Conservation (phyloP, 768 basidiomycete genomes). For the Podaxis sp. region DNA sequence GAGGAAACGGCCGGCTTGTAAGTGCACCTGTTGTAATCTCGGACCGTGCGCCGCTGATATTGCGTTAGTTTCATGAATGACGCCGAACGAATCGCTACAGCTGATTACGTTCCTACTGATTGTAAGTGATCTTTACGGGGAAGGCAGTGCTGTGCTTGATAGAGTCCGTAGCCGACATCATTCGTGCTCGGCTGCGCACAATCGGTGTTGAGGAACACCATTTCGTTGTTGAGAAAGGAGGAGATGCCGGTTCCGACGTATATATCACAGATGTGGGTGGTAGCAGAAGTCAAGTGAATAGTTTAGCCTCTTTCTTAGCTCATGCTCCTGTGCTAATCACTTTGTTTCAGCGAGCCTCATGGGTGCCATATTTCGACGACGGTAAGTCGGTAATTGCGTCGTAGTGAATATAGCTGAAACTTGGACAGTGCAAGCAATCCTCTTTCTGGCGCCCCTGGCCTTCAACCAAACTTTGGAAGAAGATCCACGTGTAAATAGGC, state of each 20-base stretch:
- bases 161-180: constrained; percentile 54
- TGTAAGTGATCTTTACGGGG: constrained; percentile 36
- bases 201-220: constrained; percentile 74
- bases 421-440: constrained; percentile 66
- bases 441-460: constrained; percentile 78
- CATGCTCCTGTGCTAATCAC: neutral
- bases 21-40: constrained; percentile 26
- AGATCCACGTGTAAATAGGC: constrained; percentile 60
- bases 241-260: constrained; percentile 52
- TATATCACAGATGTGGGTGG: constrained; percentile 75
- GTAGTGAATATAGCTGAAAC: neutral
- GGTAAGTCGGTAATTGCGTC: constrained; percentile 30
- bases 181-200: constrained; percentile 73
- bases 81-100: constrained; percentile 52
- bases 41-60: neutral
- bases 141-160: neutral
- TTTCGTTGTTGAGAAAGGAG: constrained; percentile 52
- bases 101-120: constrained; percentile 63
- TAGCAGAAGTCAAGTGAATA: constrained; percentile 46
- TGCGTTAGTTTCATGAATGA: constrained; percentile 68
- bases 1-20: constrained; percentile 71
- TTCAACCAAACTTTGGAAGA: constrained; percentile 78
- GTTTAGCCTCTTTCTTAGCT: neutral
- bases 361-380: constrained; percentile 81
- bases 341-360: constrained; percentile 49